Conservation (phyloP, 192 early-diverging fungal species). For the Gonapodya prolifera region DNA sequence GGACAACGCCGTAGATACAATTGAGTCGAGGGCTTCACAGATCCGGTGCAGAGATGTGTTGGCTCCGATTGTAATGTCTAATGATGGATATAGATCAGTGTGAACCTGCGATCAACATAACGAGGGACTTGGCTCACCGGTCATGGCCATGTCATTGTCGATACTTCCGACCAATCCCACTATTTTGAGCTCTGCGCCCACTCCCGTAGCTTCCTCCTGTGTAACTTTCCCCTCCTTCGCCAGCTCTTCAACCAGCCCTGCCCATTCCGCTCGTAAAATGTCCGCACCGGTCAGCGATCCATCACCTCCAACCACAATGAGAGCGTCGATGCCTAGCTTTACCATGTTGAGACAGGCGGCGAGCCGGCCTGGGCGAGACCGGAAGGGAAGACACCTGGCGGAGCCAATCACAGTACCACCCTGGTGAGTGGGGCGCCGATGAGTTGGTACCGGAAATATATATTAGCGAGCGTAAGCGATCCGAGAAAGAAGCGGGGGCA, state of each 20-base stretch:
- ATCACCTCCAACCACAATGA: conserved; percentile 93
- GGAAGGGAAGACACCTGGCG: conserved; percentile 78
- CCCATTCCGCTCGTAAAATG: conserved; percentile 81
- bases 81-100: conserved; percentile 46
- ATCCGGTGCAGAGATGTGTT: conserved; percentile 86
- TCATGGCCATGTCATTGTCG: conserved; percentile 75
- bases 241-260: conserved; percentile 64
- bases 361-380: conserved; percentile 71
- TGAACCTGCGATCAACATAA: neutral
- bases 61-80: conserved; percentile 94
- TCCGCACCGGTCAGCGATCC: conserved; percentile 95
- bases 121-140: conserved; percentile 15
- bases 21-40: conserved; percentile 88
- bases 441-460: neutral
- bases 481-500: neutral
- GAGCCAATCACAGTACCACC: conserved; percentile 95
- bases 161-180: conserved; percentile 95
- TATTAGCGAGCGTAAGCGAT: neutral
- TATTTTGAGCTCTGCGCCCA: conserved; percentile 65
- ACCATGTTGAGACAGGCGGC: conserved; percentile 72
- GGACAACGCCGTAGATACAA: conserved; percentile 83
- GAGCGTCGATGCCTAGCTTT: conserved; percentile 81
- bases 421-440: conserved; percentile 17
- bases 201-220: conserved; percentile 37
- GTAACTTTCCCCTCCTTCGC: conserved; percentile 43